Percentiles rank a stretch among this genome's conserved stretches.
Evolutionary conservation across 495 filamentous ascomycete species (phyloP).

Genomic region (Penicillium soppii): DNA sequence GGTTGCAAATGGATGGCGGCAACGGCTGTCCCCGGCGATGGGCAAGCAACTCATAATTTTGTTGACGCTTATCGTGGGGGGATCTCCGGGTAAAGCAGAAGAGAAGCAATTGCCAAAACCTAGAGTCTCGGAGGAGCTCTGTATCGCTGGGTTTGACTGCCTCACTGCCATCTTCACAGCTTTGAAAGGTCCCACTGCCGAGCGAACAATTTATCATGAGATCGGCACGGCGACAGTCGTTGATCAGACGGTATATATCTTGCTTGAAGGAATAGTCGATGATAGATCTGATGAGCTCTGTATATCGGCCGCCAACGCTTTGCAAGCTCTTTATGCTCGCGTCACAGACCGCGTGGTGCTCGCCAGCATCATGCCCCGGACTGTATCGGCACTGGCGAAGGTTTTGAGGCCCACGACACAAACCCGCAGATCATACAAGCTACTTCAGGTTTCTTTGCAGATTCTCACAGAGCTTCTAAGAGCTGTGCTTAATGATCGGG

Average conservation of each 20-base stretch:
- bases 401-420: slow-evolving; percentile 67
- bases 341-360: slow-evolving; percentile 70
- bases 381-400: slow-evolving; percentile 78
- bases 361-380: slow-evolving; percentile 83
- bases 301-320: slow-evolving; percentile 60
- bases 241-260: slow-evolving; percentile 76
- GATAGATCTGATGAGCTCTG: slow-evolving; percentile 62
- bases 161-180: slow-evolving; percentile 51
- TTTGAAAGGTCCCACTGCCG: slow-evolving; percentile 41
- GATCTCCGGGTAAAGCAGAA: slow-evolving; percentile 53
- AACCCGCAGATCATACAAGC: slow-evolving; percentile 59
- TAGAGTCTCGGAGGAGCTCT: slow-evolving; percentile 64
- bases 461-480: slow-evolving; percentile 59
- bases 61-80: slow-evolving; percentile 75
- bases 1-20: slow-evolving; percentile 74
- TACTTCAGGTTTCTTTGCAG: slow-evolving; percentile 61
- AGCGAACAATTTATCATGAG: slow-evolving; percentile 57
- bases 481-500: slow-evolving; percentile 63
- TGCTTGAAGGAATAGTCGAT: slow-evolving; percentile 69
- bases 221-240: slow-evolving; percentile 63
- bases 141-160: slow-evolving; percentile 59
- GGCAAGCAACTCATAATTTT: slow-evolving; percentile 84
- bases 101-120: slow-evolving; percentile 32
- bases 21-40: slow-evolving; percentile 62
- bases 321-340: slow-evolving; percentile 60